Conservation (phyloP, 345 rosid species). For the Xanthoceras sorbifolium region DNA sequence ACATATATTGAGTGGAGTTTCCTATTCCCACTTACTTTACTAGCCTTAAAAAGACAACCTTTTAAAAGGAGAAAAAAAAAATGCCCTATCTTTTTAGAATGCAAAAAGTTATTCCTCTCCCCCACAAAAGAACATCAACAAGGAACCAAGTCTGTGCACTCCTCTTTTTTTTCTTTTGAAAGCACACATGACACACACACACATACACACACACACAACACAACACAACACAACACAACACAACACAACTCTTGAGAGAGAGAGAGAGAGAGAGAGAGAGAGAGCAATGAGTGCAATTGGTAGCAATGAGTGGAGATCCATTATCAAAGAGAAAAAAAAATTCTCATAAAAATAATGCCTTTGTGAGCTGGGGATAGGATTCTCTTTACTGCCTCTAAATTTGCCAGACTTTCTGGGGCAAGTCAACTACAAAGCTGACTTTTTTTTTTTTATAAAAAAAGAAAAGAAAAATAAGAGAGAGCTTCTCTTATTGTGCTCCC, state of each 20-base stretch:
- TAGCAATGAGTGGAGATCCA: constrained; percentile 53
- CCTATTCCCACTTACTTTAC: constrained; percentile 40
- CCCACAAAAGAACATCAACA: constrained; percentile 35
- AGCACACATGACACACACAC: constrained; percentile 32
- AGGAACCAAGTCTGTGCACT: constrained; percentile 34
- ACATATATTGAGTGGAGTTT: constrained; percentile 48
- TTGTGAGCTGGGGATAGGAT: constrained; percentile 43
- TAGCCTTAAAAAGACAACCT: constrained; percentile 44
- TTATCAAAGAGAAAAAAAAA: constrained; percentile 29
- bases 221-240: constrained; percentile 15
- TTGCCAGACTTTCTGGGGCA: constrained; percentile 61
- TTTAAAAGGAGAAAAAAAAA: constrained; percentile 42
- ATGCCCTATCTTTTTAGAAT: constrained; percentile 45
- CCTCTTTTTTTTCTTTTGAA: constrained; percentile 33
- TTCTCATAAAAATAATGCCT: constrained; percentile 14
- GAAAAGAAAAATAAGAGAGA: neutral
- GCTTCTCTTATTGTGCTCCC: constrained; percentile 42
- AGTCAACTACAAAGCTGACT: constrained; percentile 69
- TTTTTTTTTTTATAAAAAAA: neutral
- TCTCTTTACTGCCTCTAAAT: constrained; percentile 46
- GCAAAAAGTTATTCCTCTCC: constrained; percentile 45
- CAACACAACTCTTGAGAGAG: neutral
- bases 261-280: neutral
- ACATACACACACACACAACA: neutral
- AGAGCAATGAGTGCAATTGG: neutral